phyloP scores from a whole-genome alignment of 495 filamentous ascomycete species.

The Neurospora sp. region DNA sequence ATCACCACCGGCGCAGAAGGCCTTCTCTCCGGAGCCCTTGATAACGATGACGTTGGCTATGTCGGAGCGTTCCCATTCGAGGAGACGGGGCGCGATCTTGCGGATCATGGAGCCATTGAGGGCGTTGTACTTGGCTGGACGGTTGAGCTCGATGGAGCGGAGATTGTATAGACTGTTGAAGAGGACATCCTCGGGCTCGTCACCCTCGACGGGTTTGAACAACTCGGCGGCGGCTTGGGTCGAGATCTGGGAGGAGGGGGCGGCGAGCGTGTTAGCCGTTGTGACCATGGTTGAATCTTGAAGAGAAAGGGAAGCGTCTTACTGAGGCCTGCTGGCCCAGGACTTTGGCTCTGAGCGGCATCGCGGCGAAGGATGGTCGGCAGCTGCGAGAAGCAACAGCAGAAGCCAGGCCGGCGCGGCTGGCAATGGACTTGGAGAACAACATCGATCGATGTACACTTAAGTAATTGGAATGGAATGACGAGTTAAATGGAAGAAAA shows the following conservation, averaged over 20 bases:
- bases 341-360: conserved; percentile 87
- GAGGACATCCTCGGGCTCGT: conserved; percentile 83
- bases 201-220: conserved; percentile 41
- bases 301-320: conserved; percentile 4
- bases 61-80: conserved; percentile 90
- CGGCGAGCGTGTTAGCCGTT: neutral
- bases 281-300: neutral
- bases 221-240: conserved; percentile 21
- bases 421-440: conserved; percentile 30
- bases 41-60: conserved; percentile 88
- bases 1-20: conserved; percentile 91
- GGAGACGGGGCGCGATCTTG: conserved; percentile 78
- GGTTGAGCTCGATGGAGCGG: conserved; percentile 87
- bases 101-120: conserved; percentile 87
- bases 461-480: neutral
- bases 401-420: conserved; percentile 31
- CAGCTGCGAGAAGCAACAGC: conserved; percentile 27
- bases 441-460: conserved; percentile 20
- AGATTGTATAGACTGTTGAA: conserved; percentile 83
- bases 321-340: conserved; percentile 47
- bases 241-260: conserved; percentile 43
- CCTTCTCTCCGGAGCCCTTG: conserved; percentile 72
- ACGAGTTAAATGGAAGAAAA: neutral
- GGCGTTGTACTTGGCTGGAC: conserved; percentile 80
- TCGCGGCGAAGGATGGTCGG: conserved; percentile 31